Conservation (phyloP, 192 early-diverging fungal genomes). For the Linnemannia schmuckeri region DNA sequence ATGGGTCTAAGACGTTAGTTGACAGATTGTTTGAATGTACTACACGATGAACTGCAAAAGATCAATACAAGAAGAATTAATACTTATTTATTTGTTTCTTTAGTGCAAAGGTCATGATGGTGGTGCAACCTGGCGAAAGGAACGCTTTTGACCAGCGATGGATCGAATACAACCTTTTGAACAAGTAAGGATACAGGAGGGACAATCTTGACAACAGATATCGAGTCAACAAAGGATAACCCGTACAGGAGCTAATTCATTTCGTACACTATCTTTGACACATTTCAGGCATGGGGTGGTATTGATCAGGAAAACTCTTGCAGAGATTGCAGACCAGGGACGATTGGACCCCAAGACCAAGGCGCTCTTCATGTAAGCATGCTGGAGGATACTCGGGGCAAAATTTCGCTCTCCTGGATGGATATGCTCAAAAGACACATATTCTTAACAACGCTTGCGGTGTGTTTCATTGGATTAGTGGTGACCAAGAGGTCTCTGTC, state of each 20-base stretch:
- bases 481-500: slow-evolving; percentile 83
- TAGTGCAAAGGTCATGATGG: slow-evolving; percentile 86
- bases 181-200: slow-evolving; percentile 49
- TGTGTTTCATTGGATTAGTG: slow-evolving; percentile 57
- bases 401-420: too few relatives aligned
- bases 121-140: slow-evolving; percentile 93
- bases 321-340: slow-evolving; percentile 76
- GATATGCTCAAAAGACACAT: too few relatives aligned
- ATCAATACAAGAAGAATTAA: neutral
- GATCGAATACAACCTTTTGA: slow-evolving; percentile 84
- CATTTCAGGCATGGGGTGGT: slow-evolving; percentile 67
- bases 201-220: neutral
- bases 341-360: slow-evolving; percentile 68
- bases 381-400: neutral
- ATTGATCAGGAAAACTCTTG: slow-evolving; percentile 73
- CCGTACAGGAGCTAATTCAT: slow-evolving; percentile 10
- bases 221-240: neutral
- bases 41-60: neutral
- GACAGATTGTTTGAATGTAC: neutral
- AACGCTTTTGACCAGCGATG: slow-evolving; percentile 95
- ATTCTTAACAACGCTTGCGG: too few relatives aligned
- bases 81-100: neutral
- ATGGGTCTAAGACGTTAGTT: slow-evolving; percentile 66
- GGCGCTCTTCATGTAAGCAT: slow-evolving; percentile 77
- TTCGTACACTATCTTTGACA: slow-evolving; percentile 16